Conservation (phyloP, 257 asterid species). For the Solanum sejunctum region DNA sequence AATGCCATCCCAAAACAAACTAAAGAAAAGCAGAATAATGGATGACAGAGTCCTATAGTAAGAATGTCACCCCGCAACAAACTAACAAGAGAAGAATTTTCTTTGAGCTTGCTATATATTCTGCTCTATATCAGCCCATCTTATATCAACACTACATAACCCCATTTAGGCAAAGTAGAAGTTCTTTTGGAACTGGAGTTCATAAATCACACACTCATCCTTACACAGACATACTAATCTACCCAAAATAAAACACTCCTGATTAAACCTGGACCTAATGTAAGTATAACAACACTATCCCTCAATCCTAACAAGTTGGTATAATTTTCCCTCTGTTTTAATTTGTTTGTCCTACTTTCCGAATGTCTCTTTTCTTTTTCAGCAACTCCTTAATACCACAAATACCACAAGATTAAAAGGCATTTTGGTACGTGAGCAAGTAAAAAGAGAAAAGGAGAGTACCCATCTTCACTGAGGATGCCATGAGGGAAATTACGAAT, state of each 20-base stretch:
- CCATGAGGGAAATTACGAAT: conserved; percentile 66
- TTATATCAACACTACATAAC: background rate
- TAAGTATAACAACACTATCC: background rate
- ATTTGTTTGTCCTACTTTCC: background rate
- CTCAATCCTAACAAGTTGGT: background rate
- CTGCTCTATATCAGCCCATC: background rate
- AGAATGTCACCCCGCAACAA: background rate
- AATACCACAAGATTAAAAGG: no score
- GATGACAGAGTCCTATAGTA: background rate
- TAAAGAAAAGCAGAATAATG: background rate
- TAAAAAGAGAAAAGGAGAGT: conserved; percentile 4
- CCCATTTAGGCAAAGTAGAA: background rate
- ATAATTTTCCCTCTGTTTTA: background rate
- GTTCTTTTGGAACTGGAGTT: background rate
- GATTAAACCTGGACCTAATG: background rate
- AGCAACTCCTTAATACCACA: background rate
- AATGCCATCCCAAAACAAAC: background rate
- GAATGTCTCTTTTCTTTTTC: background rate
- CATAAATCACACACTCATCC: background rate
- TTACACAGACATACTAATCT: background rate
- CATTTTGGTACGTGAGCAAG: background rate
- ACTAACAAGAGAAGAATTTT: background rate
- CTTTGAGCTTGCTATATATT: background rate
- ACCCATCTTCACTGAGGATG: conserved; percentile 97
- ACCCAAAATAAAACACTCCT: background rate